phyloP scores from a whole-genome alignment of 106 monocot genomes.

The Allium fistulosum region DNA sequence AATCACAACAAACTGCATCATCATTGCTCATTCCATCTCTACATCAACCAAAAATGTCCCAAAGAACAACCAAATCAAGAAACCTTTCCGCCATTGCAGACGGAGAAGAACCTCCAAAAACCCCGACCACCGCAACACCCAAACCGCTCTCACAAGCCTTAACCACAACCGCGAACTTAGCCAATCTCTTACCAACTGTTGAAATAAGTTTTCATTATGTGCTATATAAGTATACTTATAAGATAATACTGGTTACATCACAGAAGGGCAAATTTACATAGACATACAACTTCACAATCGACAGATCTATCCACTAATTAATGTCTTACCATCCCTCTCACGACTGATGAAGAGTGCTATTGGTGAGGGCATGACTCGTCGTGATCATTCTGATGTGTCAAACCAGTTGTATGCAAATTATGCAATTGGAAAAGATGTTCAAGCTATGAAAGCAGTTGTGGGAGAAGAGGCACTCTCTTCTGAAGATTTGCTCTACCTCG shows the following conservation, averaged over 20 bases:
- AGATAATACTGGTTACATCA: constrained; percentile 95
- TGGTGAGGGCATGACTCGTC: constrained; percentile 97
- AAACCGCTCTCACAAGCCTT: constrained; percentile 2
- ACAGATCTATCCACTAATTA: constrained; percentile 69
- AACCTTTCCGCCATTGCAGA: background rate
- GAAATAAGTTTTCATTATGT: no score
- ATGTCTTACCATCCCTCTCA: constrained; percentile 72
- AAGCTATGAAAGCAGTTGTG: constrained; percentile 98
- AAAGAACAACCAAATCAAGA: constrained; percentile 2
- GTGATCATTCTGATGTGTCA: constrained; percentile 95
- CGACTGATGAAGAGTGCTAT: constrained; percentile 97
- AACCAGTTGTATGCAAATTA: constrained; percentile 99
- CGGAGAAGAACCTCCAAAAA: background rate
- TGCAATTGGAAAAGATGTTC: constrained; percentile 98
- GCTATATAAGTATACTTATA: no score
- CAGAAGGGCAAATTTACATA: constrained; percentile 97
- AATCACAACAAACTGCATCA: no score
- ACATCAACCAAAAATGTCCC: constrained; percentile 5
- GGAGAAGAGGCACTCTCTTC: constrained; percentile 99
- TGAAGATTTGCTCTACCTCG: constrained; percentile 94
- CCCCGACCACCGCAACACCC: constrained; percentile 1
- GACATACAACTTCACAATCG: constrained; percentile 94
- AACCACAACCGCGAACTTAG: constrained; percentile 44
- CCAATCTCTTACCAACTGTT: constrained; percentile 89
- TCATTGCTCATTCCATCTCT: no score